Base-by-base conservation (phyloP, 768 basidiomycete species). In the Phanerochaete sordida region DNA sequence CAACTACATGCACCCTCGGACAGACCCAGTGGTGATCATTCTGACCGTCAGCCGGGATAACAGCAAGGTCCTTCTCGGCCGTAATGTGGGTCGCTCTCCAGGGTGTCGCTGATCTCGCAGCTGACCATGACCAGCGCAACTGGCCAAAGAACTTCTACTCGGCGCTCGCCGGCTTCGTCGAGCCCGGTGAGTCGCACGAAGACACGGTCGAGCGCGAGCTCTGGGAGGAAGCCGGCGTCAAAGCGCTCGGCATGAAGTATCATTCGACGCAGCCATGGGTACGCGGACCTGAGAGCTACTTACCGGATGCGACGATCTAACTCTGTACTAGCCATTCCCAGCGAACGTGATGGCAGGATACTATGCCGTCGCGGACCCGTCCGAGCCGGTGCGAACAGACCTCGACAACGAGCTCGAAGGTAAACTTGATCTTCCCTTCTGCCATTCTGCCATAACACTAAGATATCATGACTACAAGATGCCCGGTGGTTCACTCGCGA, bases 381-480 rank as follows among this genome's bases (percentile, higher is more conserved):
- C 82, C 3, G 79, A 93, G 67, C 82, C 84, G 6, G 88, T 98
- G 59, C 84, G 93, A 16, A 76, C 79, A 8, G 95, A 98, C 70
- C 81, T 99, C 1, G 96, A 98, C 69, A 96, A 96, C 65, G 96
- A 99, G 75, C 83, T 99, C n/a, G 87, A 87, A 68, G 93, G 94
- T 90, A 61, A 9, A 11, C 33, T 35, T 35, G 8, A 4, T 19
- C 39, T 16, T 16, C 4, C 39, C 47, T 23, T 23, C 23, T 9
- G 33, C 45, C 28, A 39, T 45, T 48, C 51, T 54, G 27, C 4
- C 39, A 16, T 43, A 19, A 9, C 15, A 21, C 21, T 54, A 21
- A 39, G 28, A 50, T 21, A 28, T 23, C 30, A 16, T 27, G 43
- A 27, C 13, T 52, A 45, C 7, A 67, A 95, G 95, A 98, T 68